Percentiles rank a stretch among this genome's conserved stretches.
phyloP scores from a whole-genome alignment of 1,284 basidiomycete genomes.

The Moesziomyces parantarcticus region DNA sequence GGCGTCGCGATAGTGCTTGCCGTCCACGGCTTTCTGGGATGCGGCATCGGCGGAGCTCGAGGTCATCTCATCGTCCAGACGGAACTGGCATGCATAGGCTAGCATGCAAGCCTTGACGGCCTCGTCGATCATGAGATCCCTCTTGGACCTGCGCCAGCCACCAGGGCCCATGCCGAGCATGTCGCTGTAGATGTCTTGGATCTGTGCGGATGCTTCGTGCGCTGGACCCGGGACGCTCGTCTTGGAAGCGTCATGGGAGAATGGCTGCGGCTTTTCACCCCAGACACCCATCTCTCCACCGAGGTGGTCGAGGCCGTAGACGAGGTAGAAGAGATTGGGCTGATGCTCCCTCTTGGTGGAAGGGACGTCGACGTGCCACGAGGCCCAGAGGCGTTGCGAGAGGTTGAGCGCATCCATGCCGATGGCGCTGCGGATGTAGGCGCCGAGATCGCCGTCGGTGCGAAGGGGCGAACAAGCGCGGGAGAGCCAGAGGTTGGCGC shows the following conservation, averaged over 20 bases:
- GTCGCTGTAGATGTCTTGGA: conserved; percentile 30
- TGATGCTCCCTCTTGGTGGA: conserved; percentile 38
- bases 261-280: conserved; percentile 39
- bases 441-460: conserved; percentile 43
- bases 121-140: conserved; percentile 48
- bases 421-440: conserved; percentile 47
- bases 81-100: conserved; percentile 51
- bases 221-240: conserved; percentile 8
- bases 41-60: conserved; percentile 25
- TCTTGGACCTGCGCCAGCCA: conserved; percentile 42
- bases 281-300: conserved; percentile 51
- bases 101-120: conserved; percentile 52
- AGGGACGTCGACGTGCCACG: conserved; percentile 48
- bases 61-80: conserved; percentile 46
- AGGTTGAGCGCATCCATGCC: conserved; percentile 36
- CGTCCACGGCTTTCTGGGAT: conserved; percentile 24
- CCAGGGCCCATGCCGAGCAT: conserved; percentile 38
- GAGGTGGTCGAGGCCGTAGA: conserved; percentile 50
- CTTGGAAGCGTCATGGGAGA: not conserved
- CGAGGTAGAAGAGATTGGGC: conserved; percentile 50
- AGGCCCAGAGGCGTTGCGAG: conserved; percentile 47
- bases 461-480: conserved; percentile 48
- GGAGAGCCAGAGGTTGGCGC: conserved; percentile 48
- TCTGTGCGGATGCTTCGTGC: conserved; percentile 33
- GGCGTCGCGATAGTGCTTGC: conserved; percentile 40